Evolutionary conservation across 768 basidiomycete species (phyloP).

Genomic region (Ramaria sp.): DNA sequence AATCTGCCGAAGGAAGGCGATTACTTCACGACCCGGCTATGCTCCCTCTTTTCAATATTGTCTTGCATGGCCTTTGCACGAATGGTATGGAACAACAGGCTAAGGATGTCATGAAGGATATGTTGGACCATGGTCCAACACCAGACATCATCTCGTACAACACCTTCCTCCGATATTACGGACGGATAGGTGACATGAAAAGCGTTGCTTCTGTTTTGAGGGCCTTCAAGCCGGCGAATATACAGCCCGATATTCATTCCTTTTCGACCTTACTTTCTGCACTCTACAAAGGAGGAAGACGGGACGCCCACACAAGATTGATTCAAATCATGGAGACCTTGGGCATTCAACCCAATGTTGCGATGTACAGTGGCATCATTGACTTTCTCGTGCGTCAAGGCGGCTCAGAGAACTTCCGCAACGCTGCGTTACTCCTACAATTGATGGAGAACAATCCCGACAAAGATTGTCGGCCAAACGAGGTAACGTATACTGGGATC

Average conservation of each 20-base stretch:
- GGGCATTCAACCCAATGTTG: constrained; percentile 61
- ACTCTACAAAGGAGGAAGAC: constrained; percentile 53
- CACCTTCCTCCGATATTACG: constrained; percentile 61
- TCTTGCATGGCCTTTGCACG: constrained; percentile 54
- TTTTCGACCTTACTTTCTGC: constrained; percentile 81
- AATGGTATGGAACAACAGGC: constrained; percentile 24
- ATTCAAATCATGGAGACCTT: constrained; percentile 67
- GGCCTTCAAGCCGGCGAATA: constrained; percentile 37
- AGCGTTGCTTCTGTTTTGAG: constrained; percentile 47
- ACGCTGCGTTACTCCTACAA: constrained; percentile 54
- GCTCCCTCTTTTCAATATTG: constrained; percentile 55
- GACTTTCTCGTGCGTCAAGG: constrained; percentile 54
- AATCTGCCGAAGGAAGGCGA: constrained; percentile 18
- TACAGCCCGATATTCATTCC: constrained; percentile 72
- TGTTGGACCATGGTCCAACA: constrained; percentile 37
- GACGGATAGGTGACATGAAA: constrained; percentile 50
- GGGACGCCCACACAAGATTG: constrained; percentile 55
- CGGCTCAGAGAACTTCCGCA: constrained; percentile 36
- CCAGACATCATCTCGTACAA: constrained; percentile 76
- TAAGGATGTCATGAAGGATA: constrained; percentile 26
- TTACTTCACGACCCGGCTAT: constrained; percentile 21
- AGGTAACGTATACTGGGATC: constrained; percentile 76
- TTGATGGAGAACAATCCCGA: constrained; percentile 55
- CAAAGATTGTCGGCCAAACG: constrained; percentile 44
- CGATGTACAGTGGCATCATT: constrained; percentile 73